Evolutionary conservation across 78 protist species (phyloP).

Genomic region (Creolimax fragrantissima): DNA sequence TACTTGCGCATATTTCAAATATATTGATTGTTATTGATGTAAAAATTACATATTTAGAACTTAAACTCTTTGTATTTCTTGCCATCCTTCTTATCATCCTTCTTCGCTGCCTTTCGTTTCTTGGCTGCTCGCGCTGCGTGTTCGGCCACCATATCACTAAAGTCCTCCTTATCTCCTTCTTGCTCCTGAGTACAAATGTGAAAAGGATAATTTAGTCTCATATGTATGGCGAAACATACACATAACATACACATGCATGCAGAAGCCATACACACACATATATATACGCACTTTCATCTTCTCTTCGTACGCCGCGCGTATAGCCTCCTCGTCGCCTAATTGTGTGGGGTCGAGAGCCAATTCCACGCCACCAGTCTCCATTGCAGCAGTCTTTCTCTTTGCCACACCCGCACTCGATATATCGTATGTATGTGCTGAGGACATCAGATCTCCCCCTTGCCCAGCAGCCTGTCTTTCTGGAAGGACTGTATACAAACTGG

Average conservation of each 20-base stretch:
- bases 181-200: neutral
- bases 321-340: neutral
- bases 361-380: slow-evolving; percentile 5
- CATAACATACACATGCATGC: neutral
- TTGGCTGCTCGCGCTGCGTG: neutral
- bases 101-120: neutral
- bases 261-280: no score
- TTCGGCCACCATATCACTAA: slow-evolving; percentile 36
- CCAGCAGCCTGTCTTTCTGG: neutral
- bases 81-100: neutral
- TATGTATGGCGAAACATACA: neutral
- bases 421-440: neutral
- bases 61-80: slow-evolving; percentile 3
- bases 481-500: slow-evolving; percentile 1
- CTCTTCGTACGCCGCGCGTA: neutral
- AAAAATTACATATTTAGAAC: no score
- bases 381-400: neutral
- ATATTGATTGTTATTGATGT: no score
- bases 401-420: neutral
- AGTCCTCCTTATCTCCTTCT: slow-evolving; percentile 3
- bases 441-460: neutral
- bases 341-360: neutral
- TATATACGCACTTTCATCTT: slow-evolving; percentile 9
- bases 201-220: neutral
- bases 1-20: no score